Evolutionary conservation across 2,329 filamentous ascomycete genomes (phyloP), one percentile per base, ranked within the genome.

Genomic region (Teratosphaeria destructans): DNA sequence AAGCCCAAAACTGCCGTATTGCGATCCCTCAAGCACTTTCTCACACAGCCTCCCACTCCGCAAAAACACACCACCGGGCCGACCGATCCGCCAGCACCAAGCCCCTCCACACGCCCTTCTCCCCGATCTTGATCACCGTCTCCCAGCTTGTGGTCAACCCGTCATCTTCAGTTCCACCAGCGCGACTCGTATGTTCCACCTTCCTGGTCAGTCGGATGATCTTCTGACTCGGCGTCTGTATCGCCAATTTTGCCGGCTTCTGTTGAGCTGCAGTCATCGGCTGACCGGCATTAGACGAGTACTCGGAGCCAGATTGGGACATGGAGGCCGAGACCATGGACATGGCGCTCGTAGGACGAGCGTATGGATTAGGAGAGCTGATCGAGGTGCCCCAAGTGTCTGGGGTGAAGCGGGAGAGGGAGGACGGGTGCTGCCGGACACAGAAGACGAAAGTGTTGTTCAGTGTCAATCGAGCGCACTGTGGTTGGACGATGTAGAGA

Each of bases 381-480:
- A 73, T 69, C 16, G 72, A 56, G n/a, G 66, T 57, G 43, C 70
- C 70, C 70, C 71, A 74, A n/a, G 71, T 73, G 57, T 74, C 72
- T 3, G 72, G 72, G 1, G 68, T 70, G 64, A 74, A 70, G 49
- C 72, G 69, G 2, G 75, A 74, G 0, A 82, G 75, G 1, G 81
- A 82, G 0, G 90, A 87, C 0, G 92, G 89, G 71, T 99, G 92
- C 71, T 99, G 94, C 54, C 94, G 89, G 62, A 99, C 88, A 57
- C 89, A 89, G 73, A 99, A 99, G 32, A 99, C 93, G 71, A 96
- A 99, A 0, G 94, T 99, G 72, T 99, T 97, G 78, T 97, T 96
- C 59, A 95, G 80, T 1, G 90, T 92, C 32, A 99, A 79, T 29
- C 86, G 85, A 64, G 87, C 83, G 72, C 94, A 99, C 74, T 99